phyloP scores from a whole-genome alignment of 179 eudicot species.

The Vitellaria paradoxa region DNA sequence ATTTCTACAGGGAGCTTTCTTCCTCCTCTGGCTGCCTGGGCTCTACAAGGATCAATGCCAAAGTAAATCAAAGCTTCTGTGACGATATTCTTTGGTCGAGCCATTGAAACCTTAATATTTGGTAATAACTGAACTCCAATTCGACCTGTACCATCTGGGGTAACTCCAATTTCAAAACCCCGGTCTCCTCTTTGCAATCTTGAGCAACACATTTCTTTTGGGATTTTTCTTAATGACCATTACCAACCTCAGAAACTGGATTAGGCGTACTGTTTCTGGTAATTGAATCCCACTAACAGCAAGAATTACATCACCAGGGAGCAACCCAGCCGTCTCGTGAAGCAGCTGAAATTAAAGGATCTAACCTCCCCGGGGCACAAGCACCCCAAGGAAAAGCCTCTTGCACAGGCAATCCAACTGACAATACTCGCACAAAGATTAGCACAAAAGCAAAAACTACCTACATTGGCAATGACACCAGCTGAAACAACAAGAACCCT shows the following conservation, averaged over 20 bases:
- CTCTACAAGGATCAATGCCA: conserved; percentile 89
- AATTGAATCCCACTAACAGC: conserved; percentile 58
- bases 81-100: conserved; percentile 54
- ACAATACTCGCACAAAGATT: conserved; percentile 67
- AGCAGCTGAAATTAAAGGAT: conserved; percentile 74
- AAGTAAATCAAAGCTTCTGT: conserved; percentile 58
- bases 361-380: conserved; percentile 92
- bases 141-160: conserved; percentile 93
- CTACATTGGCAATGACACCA: conserved; percentile 86
- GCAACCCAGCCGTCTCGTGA: conserved; percentile 81
- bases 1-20: conserved; percentile 83
- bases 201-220: conserved; percentile 55
- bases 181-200: conserved; percentile 49
- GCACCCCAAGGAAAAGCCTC: conserved; percentile 93
- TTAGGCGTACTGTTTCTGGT: conserved; percentile 50
- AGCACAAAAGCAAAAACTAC: conserved; percentile 82
- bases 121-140: conserved; percentile 94
- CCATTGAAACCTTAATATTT: conserved; percentile 56
- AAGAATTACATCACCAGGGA: conserved; percentile 81
- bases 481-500: conserved; percentile 85
- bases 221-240: conserved; percentile 73
- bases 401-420: conserved; percentile 94
- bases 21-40: conserved; percentile 93
- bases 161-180: conserved; percentile 53
- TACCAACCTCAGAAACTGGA: conserved; percentile 69